Percentiles rank a stretch among this genome's conserved stretches.
These are phyloP conservation scores for Aegilops bicornis DNA, from an alignment of 176 grass and related monocot species.

Conservation along the genomic window DNA sequence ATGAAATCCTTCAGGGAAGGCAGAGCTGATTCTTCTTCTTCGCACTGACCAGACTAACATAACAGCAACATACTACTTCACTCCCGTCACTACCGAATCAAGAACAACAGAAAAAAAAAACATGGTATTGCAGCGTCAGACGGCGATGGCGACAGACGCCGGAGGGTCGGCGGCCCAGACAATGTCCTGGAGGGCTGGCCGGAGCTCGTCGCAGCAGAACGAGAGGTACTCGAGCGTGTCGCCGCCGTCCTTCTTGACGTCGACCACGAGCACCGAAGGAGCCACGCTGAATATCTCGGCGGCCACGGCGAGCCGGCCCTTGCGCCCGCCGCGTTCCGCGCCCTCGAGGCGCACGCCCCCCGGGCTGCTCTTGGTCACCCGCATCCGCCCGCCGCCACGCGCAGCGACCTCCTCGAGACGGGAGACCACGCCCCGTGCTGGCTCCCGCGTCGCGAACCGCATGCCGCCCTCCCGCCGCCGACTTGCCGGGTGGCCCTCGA, in stretches of 20 bases:
- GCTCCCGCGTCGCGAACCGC: conserved; percentile 79
- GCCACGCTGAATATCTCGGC: conserved; percentile 82
- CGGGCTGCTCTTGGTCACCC: conserved; percentile 68
- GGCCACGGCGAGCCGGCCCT: conserved; percentile 76
- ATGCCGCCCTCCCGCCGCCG: conserved; percentile 34
- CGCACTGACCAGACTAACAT: too few relatives aligned
- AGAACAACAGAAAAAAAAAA: neutral
- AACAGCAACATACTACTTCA: neutral
- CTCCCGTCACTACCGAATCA: conserved; percentile 9
- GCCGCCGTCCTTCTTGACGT: conserved; percentile 92
- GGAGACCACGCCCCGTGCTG: conserved; percentile 57
- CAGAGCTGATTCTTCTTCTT: too few relatives aligned
- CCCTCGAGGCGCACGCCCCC: conserved; percentile 81
- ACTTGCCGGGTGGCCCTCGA: conserved; percentile 48
- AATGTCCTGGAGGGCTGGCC: conserved; percentile 73
- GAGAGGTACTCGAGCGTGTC: conserved; percentile 77
- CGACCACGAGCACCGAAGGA: conserved; percentile 76
- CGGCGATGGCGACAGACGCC: neutral
- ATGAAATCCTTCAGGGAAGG: neutral
- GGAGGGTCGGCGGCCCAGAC: conserved; percentile 46
- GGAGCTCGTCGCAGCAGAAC: conserved; percentile 86
- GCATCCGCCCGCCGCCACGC: conserved; percentile 56
- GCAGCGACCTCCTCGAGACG: conserved; percentile 76
- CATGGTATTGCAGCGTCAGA: neutral
- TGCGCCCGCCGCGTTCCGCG: conserved; percentile 60